These are phyloP conservation scores for Penicillium robsamsonii DNA, from an alignment of 495 filamentous ascomycete species.

Conservation along the genomic window DNA sequence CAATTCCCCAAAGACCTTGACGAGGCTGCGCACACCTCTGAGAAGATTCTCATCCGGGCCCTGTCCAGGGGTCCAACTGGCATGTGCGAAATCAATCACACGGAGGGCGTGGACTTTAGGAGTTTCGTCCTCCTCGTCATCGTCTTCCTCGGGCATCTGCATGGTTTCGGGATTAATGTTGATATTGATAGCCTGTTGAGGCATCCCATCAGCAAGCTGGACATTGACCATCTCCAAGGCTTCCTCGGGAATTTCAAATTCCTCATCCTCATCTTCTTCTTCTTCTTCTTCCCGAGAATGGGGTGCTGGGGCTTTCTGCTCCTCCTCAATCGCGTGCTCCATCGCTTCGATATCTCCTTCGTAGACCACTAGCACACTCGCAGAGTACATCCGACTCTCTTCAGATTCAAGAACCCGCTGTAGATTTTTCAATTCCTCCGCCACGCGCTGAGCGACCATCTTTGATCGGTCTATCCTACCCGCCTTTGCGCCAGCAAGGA, in stretches of 20 bases:
- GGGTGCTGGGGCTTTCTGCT: slow-evolving; percentile 41
- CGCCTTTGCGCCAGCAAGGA: slow-evolving; percentile 63
- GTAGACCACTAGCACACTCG: slow-evolving; percentile 86
- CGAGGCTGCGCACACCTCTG: slow-evolving; percentile 69
- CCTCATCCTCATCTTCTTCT: slow-evolving; percentile 50
- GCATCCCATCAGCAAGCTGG: slow-evolving; percentile 27
- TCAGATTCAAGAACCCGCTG: slow-evolving; percentile 64
- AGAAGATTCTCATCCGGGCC: slow-evolving; percentile 87
- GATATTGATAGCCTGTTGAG: slow-evolving; percentile 41
- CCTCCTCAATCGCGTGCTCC: slow-evolving; percentile 61
- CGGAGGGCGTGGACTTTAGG: slow-evolving; percentile 79
- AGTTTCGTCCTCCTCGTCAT: slow-evolving; percentile 63
- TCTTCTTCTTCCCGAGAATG: slow-evolving; percentile 28
- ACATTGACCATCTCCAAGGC: slow-evolving; percentile 36
- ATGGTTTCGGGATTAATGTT: slow-evolving; percentile 37
- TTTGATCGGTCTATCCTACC: slow-evolving; percentile 50
- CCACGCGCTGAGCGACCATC: slow-evolving; percentile 60
- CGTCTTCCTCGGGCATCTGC: slow-evolving; percentile 40
- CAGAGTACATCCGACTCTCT: slow-evolving; percentile 92
- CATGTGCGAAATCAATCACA: slow-evolving; percentile 97
- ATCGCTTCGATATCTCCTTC: slow-evolving; percentile 79
- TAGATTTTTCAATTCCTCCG: slow-evolving; percentile 63
- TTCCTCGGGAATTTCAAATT: slow-evolving; percentile 51
- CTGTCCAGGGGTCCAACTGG: slow-evolving; percentile 76
- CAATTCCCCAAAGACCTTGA: slow-evolving; percentile 67